Base-by-base conservation (phyloP, 176 grass and related monocot genomes). In the Ampelocalamus luodianensis region DNA sequence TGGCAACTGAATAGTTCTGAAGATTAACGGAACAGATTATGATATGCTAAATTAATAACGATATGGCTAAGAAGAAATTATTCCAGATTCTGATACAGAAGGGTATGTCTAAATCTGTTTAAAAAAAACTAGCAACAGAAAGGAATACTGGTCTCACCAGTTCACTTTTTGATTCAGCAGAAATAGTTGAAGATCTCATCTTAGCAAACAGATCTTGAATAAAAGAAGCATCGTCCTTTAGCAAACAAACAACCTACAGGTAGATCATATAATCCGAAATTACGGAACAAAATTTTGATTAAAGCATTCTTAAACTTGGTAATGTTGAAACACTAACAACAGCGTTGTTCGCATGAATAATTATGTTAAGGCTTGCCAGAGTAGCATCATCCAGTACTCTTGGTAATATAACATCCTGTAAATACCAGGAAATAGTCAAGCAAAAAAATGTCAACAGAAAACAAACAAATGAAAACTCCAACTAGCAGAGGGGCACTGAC, bases 201-300 rank as follows among this genome's bases (percentile, higher is more conserved):
- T 73, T 92, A 39, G 87, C 59, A 89, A 98, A 92, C 68, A 95
- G 80, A 56, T 95, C 89, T 87, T 92, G 83, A 36, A 98, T 89
- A 90, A 98, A 95, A 90, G 79, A 90, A 77, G 77, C 70, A 89
- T 98, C 93, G 26, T 93, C 93, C 89, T 98, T 98, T 53, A 98
- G 86, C 76, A 81, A 77, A 68, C 76, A 89, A 80, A 87, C 86
- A 81, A 98, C 85, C 96, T 95, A 87, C 61, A 90, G 37, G 55
- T 68, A 29, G 45, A 86, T 75, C 36, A 87, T 36, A 61, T 49
- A 83, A 53, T 70, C 79, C 15, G 18, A 69, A 58, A 44, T 54
- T n/a, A 71, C 51, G 73, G 58, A 64, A 58, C n/a, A 5, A 74
- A 89, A 44, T 65, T 60, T 50, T 78, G 6, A 69, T 43, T 77